Evolutionary conservation across 768 basidiomycete species (phyloP).

Genomic region (Infundibulicybe gibba): DNA sequence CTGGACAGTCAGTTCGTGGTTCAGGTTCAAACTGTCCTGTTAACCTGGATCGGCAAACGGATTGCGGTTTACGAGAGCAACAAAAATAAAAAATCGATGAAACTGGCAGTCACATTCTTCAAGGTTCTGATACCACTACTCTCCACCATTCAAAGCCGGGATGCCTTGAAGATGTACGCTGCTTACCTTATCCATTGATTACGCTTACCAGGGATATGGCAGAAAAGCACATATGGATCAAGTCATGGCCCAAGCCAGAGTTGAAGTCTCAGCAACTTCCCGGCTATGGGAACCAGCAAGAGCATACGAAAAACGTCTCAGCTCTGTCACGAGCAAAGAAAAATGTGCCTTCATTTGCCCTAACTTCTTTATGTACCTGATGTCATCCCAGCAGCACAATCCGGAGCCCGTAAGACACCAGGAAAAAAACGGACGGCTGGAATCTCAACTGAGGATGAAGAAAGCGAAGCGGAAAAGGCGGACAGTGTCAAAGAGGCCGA

Average conservation of each 20-base stretch:
- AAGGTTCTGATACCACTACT: constrained; percentile 65
- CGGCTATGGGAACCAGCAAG: constrained; percentile 85
- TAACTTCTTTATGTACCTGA: background rate
- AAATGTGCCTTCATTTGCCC: constrained; percentile 44
- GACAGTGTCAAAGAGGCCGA: constrained; percentile 20
- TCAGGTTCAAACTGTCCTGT: constrained; percentile 63
- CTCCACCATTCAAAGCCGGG: constrained; percentile 57
- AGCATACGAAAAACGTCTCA: constrained; percentile 81
- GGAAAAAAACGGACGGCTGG: constrained; percentile 24
- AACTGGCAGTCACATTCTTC: constrained; percentile 65
- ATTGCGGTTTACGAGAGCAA: constrained; percentile 55
- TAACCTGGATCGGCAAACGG: constrained; percentile 70
- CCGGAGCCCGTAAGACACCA: constrained; percentile 31
- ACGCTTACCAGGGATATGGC: constrained; percentile 6
- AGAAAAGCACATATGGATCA: constrained; percentile 87
- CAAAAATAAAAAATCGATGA: constrained; percentile 63
- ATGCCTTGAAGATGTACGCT: constrained; percentile 72
- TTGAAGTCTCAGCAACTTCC: constrained; percentile 63
- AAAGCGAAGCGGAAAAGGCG: constrained; percentile 32
- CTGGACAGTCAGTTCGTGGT: constrained; percentile 66
- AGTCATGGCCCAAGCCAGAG: constrained; percentile 61
- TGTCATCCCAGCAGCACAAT: constrained; percentile 16
- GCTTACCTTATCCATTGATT: background rate
- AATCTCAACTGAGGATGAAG: constrained; percentile 39
- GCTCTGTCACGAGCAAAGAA: constrained; percentile 70